phyloP scores from a whole-genome alignment of 371 early-diverging fungal genomes.

The Rhizopus stolonifer region DNA sequence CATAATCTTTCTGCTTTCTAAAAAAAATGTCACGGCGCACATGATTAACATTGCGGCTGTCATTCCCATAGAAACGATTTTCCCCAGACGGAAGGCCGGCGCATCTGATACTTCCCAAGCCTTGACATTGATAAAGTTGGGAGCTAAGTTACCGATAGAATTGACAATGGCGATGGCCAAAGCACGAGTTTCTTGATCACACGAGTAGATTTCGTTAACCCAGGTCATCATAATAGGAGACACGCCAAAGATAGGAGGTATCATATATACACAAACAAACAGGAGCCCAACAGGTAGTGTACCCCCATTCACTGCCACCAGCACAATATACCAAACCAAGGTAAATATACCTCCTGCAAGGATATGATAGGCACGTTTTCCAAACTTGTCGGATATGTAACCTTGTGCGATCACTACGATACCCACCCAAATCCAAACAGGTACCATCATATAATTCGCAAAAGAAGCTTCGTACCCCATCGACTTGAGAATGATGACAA shows the following conservation, averaged over 20 bases:
- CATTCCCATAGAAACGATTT: conserved; percentile 36
- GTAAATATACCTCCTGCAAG: conserved; percentile 34
- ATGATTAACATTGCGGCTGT: conserved; percentile 32
- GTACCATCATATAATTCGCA: conserved; percentile 48
- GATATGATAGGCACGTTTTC: conserved; percentile 42
- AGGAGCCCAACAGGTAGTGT: conserved; percentile 26
- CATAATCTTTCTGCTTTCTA: conserved; percentile 27
- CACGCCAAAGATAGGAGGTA: conserved; percentile 33
- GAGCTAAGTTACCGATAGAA: conserved; percentile 37
- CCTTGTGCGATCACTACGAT: conserved; percentile 45
- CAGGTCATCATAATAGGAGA: conserved; percentile 45
- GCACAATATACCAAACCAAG: conserved; percentile 50
- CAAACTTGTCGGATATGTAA: conserved; percentile 35
- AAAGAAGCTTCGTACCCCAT: conserved; percentile 34
- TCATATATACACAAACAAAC: conserved; percentile 36
- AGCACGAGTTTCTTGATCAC: conserved; percentile 33
- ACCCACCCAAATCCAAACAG: conserved; percentile 46
- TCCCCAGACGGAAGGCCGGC: conserved; percentile 35
- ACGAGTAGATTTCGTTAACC: conserved; percentile 40
- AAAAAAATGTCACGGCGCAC: conserved; percentile 13
- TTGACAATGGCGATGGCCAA: conserved; percentile 42
- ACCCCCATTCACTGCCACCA: conserved; percentile 53
- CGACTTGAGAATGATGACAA: conserved; percentile 38
- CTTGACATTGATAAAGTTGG: conserved; percentile 40
- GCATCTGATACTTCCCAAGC: conserved; percentile 31